Evolutionary conservation across 2,329 filamentous ascomycete genomes (phyloP), one percentile per base, ranked within the genome.

Genomic region (Paraphaeosphaeria minitans): DNA sequence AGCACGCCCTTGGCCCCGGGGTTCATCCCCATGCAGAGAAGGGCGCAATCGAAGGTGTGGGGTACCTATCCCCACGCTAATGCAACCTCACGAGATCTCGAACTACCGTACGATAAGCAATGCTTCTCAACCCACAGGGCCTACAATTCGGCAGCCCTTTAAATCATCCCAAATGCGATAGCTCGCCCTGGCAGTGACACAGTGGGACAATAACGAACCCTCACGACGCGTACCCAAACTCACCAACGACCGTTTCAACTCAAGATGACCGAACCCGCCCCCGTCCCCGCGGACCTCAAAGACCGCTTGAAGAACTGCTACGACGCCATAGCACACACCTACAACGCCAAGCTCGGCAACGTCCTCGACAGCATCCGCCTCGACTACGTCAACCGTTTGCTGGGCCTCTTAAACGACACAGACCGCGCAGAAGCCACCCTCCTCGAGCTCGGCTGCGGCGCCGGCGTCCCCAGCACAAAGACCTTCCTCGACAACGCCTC

Each of bases 401-500:
- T 74, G 21, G 27, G 48, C 22, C 56, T 55, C 3, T 58, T 74
- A 0, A 22, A 53, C 10, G 14, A 49, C 4, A 47, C 35, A 16
- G 19, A 5, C 33, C n/a, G 22, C 12, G 27, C 43, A 7, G 42
- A 53, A 33, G 24, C 16, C 10, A 39, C 41, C 27, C 52, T 72
- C 0, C 62, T 73, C 4, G 70, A 74, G 51, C 65, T 73, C 1
- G 72, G 73, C 29, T 73, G 68, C 47, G 73, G 74, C 33, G 65
- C 62, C 10, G 73, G 73, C 35, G 48, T 73, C 8, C 73, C 74
- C 12, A 65, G 62, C 2, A 75, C 72, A 5, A 60, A 66, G 46
- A 63, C 59, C 27, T 57, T 74, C 1, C 58, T 73, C 8, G 57
- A 69, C n/a, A 51, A 61, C 45, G 16, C 56, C 7, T 53, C 49